Percentiles rank a stretch among this genome's conserved stretches.
phyloP scores from a whole-genome alignment of 768 basidiomycete species.

The Leccinum obscurum region DNA sequence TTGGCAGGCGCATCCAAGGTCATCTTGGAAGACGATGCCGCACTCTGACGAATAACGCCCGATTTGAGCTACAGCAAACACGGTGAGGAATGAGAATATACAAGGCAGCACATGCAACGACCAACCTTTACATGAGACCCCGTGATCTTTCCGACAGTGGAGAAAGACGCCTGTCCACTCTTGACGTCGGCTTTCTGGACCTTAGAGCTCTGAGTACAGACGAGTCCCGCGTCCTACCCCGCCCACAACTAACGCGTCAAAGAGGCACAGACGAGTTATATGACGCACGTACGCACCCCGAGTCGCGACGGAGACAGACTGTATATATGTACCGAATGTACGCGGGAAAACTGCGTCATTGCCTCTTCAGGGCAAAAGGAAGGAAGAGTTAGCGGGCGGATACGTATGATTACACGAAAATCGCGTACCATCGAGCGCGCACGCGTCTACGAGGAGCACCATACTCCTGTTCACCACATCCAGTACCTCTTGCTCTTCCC shows the following conservation, averaged over 20 bases:
- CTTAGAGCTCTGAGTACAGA: slow-evolving; percentile 36
- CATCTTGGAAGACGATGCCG: slow-evolving; percentile 44
- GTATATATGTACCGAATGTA: slow-evolving; percentile 67
- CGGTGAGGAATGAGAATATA: background rate
- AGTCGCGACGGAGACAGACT: slow-evolving; percentile 67
- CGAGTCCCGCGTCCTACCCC: slow-evolving; percentile 45
- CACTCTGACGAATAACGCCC: slow-evolving; percentile 3
- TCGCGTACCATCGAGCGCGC: slow-evolving; percentile 60
- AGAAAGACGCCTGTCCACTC: slow-evolving; percentile 13
- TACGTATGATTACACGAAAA: background rate
- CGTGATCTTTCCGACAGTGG: slow-evolving; percentile 45
- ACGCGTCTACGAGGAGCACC: slow-evolving; percentile 61
- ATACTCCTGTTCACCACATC: slow-evolving; percentile 46
- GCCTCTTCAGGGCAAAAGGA: slow-evolving; percentile 39
- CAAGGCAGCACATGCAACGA: background rate
- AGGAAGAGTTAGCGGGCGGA: background rate
- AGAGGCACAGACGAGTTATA: background rate
- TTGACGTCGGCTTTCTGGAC: slow-evolving; percentile 36
- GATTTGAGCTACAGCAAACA: slow-evolving; percentile 17
- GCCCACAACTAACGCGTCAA: background rate
- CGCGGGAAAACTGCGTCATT: slow-evolving; percentile 49
- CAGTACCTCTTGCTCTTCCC: slow-evolving; percentile 10
- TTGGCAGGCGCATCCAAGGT: slow-evolving; percentile 36
- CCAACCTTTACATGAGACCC: slow-evolving; percentile 48
- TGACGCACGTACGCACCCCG: slow-evolving; percentile 32